A percentile compares a stretch with the other conserved stretches of the same genome.
These are phyloP conservation scores for Pseudocercospora fijiensis DNA, from an alignment of 2,329 filamentous ascomycete genomes.

Conservation along the genomic window DNA sequence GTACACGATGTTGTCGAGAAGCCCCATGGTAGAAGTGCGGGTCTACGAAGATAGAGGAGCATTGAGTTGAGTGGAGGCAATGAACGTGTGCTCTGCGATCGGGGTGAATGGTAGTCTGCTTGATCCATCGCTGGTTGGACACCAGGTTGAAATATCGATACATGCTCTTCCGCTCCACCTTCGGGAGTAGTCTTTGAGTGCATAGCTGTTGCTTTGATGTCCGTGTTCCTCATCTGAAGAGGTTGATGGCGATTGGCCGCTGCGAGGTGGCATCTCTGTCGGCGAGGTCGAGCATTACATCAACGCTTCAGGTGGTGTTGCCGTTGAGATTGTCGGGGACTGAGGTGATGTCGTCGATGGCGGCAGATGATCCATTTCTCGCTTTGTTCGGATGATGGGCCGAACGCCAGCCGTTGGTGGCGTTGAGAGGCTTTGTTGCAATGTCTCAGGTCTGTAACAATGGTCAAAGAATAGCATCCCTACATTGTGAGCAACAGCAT, in stretches of 20 bases:
- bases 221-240: neutral
- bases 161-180: neutral
- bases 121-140: neutral
- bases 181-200: neutral
- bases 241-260: neutral
- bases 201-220: neutral
- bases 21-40: neutral
- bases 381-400: neutral
- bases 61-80: neutral
- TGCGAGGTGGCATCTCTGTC: neutral
- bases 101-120: neutral
- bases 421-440: neutral
- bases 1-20: conserved; percentile 3
- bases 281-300: neutral
- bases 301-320: neutral
- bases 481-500: neutral
- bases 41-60: neutral
- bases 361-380: neutral
- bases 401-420: conserved; percentile 1
- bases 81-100: neutral
- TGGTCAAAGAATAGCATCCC: neutral
- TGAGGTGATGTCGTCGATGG: neutral
- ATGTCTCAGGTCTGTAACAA: conserved; percentile 1
- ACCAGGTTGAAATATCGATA: neutral
- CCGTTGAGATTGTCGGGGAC: neutral